Conservation (phyloP, 192 early-diverging fungal species). For the Kickxella alabastrina region DNA sequence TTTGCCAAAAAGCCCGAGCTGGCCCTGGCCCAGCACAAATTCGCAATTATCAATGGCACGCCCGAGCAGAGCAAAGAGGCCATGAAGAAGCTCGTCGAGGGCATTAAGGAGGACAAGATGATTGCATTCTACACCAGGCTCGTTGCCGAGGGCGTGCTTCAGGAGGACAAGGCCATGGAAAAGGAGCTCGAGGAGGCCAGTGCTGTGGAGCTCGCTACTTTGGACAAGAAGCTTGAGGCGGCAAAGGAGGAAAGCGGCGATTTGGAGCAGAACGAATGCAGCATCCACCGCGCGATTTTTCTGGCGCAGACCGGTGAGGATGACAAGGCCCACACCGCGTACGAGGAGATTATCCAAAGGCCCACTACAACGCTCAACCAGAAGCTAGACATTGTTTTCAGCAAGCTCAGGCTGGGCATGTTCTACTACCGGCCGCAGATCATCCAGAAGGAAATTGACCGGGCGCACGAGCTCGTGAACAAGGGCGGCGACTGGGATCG, state of each 20-base stretch:
- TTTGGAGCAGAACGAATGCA: conserved; percentile 58
- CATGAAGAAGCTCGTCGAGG: conserved; percentile 63
- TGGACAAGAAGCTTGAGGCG: conserved; percentile 83
- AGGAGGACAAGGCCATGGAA: conserved; percentile 27
- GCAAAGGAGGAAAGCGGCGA: conserved; percentile 93
- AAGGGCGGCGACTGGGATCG: conserved; percentile 99
- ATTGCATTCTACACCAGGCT: conserved; percentile 21
- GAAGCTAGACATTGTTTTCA: conserved; percentile 92
- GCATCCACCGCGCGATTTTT: conserved; percentile 87
- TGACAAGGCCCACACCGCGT: conserved; percentile 85
- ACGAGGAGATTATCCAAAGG: conserved; percentile 79
- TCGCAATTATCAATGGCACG: conserved; percentile 73
- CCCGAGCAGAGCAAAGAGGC: conserved; percentile 63
- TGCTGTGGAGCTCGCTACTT: conserved; percentile 66
- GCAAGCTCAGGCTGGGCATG: conserved; percentile 87
- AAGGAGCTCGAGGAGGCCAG: conserved; percentile 59
- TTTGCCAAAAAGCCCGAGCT: conserved; percentile 84
- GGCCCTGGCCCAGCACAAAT: conserved; percentile 78
- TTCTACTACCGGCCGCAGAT: conserved; percentile 84
- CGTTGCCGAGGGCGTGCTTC: conserved; percentile 21
- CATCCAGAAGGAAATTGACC: conserved; percentile 35
- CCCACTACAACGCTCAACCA: conserved; percentile 82
- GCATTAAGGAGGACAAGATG: conserved; percentile 82
- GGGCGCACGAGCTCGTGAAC: conserved; percentile 77
- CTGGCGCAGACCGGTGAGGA: conserved; percentile 93